These are phyloP conservation scores for Rhodotorula paludigena DNA, from an alignment of 768 basidiomycete species.

Conservation along the genomic window DNA sequence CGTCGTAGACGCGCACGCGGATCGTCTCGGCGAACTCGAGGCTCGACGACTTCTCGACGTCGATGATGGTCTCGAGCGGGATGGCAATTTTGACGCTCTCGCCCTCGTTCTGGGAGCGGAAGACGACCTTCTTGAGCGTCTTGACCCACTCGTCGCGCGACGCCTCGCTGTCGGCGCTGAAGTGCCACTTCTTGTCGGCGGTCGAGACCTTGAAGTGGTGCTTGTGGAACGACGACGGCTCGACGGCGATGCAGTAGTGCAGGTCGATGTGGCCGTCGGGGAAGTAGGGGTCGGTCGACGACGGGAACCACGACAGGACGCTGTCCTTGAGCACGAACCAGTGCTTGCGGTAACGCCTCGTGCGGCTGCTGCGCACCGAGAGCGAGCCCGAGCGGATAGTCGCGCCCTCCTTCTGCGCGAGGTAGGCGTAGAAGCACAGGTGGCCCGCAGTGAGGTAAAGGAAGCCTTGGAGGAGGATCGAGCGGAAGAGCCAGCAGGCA, in stretches of 20 bases:
- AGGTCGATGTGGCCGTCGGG: slow-evolving; percentile 93
- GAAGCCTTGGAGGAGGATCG: slow-evolving; percentile 84
- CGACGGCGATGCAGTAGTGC: slow-evolving; percentile 86
- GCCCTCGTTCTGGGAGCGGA: slow-evolving; percentile 93
- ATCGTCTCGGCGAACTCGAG: slow-evolving; percentile 90
- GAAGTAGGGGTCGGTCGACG: slow-evolving; percentile 94
- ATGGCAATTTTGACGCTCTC: slow-evolving; percentile 97
- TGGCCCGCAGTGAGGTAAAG: slow-evolving; percentile 93
- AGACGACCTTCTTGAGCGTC: slow-evolving; percentile 82
- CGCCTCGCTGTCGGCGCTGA: slow-evolving; percentile 72
- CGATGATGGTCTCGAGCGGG: slow-evolving; percentile 80
- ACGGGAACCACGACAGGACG: slow-evolving; percentile 92
- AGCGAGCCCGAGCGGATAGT: slow-evolving; percentile 86
- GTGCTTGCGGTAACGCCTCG: slow-evolving; percentile 82
- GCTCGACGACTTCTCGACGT: slow-evolving; percentile 78
- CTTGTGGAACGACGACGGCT: slow-evolving; percentile 59
- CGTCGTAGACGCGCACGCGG: slow-evolving; percentile 75
- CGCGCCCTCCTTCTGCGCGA: slow-evolving; percentile 58
- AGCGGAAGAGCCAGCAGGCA: slow-evolving; percentile 41
- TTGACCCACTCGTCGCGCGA: slow-evolving; percentile 95
- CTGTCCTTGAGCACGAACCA: slow-evolving; percentile 98
- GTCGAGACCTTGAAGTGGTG: slow-evolving; percentile 77
- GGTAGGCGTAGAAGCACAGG: slow-evolving; percentile 69
- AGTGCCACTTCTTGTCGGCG: slow-evolving; percentile 65
- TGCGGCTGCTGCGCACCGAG: slow-evolving; percentile 77